Conservation (phyloP, 306 rosid species). For the Vigna reflexopilosa region DNA sequence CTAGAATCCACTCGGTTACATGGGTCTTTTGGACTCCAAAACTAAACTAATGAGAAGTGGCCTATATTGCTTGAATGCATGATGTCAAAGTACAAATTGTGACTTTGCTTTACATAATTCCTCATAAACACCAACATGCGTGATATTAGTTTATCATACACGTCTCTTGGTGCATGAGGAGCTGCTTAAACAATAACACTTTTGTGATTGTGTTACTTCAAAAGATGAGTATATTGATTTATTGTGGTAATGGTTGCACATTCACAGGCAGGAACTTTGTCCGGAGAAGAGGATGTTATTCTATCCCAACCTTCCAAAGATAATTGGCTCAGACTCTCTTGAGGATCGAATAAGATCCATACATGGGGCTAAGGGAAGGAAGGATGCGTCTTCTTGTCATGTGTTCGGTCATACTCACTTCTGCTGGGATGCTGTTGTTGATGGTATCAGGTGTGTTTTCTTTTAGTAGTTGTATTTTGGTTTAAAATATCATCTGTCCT, state of each 20-base stretch:
- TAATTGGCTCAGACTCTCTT: conserved; percentile 84
- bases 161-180: background rate
- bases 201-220: conserved; percentile 14
- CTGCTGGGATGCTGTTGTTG: conserved; percentile 78
- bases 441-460: conserved; percentile 72
- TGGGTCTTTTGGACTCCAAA: too few species aligned
- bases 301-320: conserved; percentile 87
- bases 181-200: background rate
- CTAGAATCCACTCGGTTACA: too few species aligned
- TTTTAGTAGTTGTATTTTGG: background rate
- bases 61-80: too few species aligned
- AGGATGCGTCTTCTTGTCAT: conserved; percentile 66
- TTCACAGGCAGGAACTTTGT: conserved; percentile 79
- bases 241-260: conserved; percentile 32
- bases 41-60: too few species aligned
- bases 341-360: conserved; percentile 78
- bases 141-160: background rate
- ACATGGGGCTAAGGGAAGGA: conserved; percentile 64
- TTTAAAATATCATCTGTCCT: background rate
- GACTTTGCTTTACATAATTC: too few species aligned
- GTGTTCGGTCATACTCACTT: conserved; percentile 90
- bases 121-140: conserved; percentile 5
- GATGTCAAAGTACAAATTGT: too few species aligned
- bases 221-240: background rate
- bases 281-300: conserved; percentile 97